These are phyloP conservation scores for Cyberlindnera amylophila DNA, from an alignment of 805 yeast genomes.

Conservation along the genomic window DNA sequence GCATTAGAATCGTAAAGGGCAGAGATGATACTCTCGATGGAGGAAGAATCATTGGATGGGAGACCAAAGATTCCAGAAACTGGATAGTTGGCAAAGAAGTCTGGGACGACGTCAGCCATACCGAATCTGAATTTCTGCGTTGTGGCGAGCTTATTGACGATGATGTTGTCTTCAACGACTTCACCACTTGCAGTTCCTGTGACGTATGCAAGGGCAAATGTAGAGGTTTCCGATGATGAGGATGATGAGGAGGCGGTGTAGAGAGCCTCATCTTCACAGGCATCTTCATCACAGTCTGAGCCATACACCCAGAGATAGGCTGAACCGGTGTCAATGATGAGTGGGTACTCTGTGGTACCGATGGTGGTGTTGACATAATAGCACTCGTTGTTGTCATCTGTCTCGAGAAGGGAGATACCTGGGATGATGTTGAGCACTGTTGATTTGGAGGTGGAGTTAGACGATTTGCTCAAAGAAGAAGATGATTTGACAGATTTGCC, in stretches of 20 bases:
- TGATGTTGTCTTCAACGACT: slow-evolving; percentile 35
- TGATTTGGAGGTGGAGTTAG: slow-evolving; percentile 6
- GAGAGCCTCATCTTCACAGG: slow-evolving; percentile 36
- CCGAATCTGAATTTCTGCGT: slow-evolving; percentile 47
- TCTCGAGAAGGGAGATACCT: slow-evolving; percentile 27
- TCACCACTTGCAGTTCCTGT: slow-evolving; percentile 52
- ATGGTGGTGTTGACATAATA: slow-evolving; percentile 38
- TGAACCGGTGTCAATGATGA: slow-evolving; percentile 64
- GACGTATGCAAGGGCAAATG: slow-evolving; percentile 49
- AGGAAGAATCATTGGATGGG: slow-evolving; percentile 40
- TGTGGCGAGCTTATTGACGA: slow-evolving; percentile 31
- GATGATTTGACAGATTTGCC: not conserved
- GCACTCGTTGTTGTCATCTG: slow-evolving; percentile 32
- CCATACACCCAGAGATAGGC: slow-evolving; percentile 63
- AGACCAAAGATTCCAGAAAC: slow-evolving; percentile 62
- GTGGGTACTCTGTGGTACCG: slow-evolving; percentile 40
- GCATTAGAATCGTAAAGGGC: slow-evolving; percentile 34
- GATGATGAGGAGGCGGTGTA: slow-evolving; percentile 25
- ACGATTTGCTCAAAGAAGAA: not conserved
- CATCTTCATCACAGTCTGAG: slow-evolving; percentile 40
- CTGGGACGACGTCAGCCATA: slow-evolving; percentile 48
- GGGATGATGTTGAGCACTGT: slow-evolving; percentile 26
- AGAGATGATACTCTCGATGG: slow-evolving; percentile 38
- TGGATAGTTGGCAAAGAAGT: slow-evolving; percentile 46
- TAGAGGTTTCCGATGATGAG: slow-evolving; percentile 22